Evolutionary conservation across 495 filamentous ascomycete species (phyloP).

Genomic region (Penicillium egyptiacum): DNA sequence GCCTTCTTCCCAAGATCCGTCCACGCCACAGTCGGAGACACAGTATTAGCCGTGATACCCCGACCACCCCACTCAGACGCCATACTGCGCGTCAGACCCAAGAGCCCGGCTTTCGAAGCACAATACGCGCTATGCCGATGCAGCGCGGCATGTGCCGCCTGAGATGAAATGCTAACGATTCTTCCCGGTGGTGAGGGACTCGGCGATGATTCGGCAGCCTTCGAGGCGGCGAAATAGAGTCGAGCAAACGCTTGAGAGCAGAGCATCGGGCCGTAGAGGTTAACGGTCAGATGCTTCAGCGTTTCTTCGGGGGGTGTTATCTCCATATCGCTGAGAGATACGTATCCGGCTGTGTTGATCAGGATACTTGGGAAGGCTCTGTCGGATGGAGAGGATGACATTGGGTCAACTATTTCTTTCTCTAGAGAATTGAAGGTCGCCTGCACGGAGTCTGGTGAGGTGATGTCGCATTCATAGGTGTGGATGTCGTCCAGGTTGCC

Average conservation of each 20-base stretch:
- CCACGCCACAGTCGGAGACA: slow-evolving; percentile 46
- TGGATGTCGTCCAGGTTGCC: slow-evolving; percentile 24
- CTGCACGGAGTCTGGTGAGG: slow-evolving; percentile 38
- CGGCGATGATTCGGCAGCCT: slow-evolving; percentile 18
- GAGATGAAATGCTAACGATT: slow-evolving; percentile 42
- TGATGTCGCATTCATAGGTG: slow-evolving; percentile 46
- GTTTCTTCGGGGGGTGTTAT: slow-evolving; percentile 40
- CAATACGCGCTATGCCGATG: slow-evolving; percentile 49
- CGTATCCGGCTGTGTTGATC: slow-evolving; percentile 45
- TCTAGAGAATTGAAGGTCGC: slow-evolving; percentile 29
- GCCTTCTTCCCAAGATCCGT: slow-evolving; percentile 42
- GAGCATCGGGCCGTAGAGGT: slow-evolving; percentile 43
- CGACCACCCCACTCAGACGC: slow-evolving; percentile 43
- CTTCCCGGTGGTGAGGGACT: slow-evolving; percentile 31
- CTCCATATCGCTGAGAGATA: slow-evolving; percentile 44
- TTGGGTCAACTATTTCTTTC: slow-evolving; percentile 21
- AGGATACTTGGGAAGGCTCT: slow-evolving; percentile 38
- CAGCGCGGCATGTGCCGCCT: slow-evolving; percentile 40
- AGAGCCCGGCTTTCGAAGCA: slow-evolving; percentile 47
- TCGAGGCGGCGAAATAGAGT: slow-evolving; percentile 33
- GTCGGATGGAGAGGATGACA: slow-evolving; percentile 15
- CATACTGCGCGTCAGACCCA: slow-evolving; percentile 51
- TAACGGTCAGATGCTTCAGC: slow-evolving; percentile 40
- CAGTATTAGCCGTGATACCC: slow-evolving; percentile 40
- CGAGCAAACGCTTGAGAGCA: slow-evolving; percentile 44